Evolutionary conservation across 768 basidiomycete species (phyloP), one percentile per base, ranked within the genome.

Genomic region (Amanita phalloides): DNA sequence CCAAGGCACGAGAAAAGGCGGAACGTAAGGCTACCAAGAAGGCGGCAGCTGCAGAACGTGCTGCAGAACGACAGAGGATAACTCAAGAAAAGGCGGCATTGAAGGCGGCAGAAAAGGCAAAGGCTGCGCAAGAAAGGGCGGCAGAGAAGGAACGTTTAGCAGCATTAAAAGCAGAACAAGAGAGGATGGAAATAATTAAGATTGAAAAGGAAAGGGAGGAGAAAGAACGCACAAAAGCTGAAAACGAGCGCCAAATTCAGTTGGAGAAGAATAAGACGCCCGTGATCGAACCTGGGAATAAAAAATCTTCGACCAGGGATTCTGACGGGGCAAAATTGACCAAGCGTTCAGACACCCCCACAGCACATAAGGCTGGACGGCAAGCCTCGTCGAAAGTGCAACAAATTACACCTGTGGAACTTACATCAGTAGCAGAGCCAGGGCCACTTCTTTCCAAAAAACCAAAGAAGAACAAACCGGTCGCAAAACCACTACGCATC

Each of bases 391-490:
- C 51, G 4, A 52, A 45, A 43, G 53, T 39, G 37, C 53, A 47
- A 17, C 53, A 47, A 25, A 13, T 35, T 6, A 53, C 45, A 21
- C 42, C 48, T 30, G 21, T 54, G 6, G 73, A 76, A 42, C 66
- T 71, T n/a, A 61, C 36, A 23, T 14, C 37, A 9, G 26, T 39
- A 14, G 37, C 65, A 4, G 59, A 71, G 3, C 88, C 89, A 60
- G 81, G 79, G 9, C 86, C 88, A 14, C 76, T 90, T 32, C 69
- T 88, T 37, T 89, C 88, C 21, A 89, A 83, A 64, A 82, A 87
- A 66, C 84, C 88, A 4, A 90, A 89, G 73, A 90, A 90, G 65
- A 86, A 71, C 58, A 89, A 83, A 59, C 84, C 85, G 0, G 57
- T 73, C 41, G 54, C 77, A 47, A 84, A 82, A 58, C 73, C 76